These are phyloP conservation scores for Quercus mongolica DNA, from an alignment of 306 rosid species.

Conservation along the genomic window DNA sequence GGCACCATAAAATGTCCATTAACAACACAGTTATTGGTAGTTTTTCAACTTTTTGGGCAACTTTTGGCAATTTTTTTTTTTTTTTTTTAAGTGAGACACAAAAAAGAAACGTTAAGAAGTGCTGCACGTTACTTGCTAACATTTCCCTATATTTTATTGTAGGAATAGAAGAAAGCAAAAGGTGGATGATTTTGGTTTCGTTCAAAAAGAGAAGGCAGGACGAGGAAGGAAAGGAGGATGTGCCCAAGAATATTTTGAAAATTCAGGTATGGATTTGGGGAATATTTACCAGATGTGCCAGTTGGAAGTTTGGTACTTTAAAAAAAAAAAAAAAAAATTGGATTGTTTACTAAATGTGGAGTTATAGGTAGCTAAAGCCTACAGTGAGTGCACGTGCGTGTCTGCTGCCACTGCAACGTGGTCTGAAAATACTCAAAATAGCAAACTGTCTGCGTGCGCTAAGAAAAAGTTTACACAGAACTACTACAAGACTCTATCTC, in stretches of 20 bases:
- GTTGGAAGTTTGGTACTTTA: background rate
- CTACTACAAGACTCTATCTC: no score
- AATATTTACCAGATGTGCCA: conserved; percentile 14
- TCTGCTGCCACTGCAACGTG: conserved; percentile 16
- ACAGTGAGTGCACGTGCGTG: conserved; percentile 32
- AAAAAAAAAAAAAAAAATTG: no score
- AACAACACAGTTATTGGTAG: rapidly evolving
- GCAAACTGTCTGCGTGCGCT: no score
- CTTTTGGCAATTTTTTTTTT: no score
- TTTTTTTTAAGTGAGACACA: no score
- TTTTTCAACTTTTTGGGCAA: rapidly evolving
- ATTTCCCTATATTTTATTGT: no score
- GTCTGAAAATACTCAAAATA: background rate
- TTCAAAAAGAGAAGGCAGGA: no score
- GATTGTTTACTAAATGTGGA: background rate
- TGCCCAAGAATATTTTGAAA: background rate
- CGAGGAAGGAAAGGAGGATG: background rate
- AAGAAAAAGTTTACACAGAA: no score
- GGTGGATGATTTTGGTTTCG: background rate
- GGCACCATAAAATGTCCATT: rapidly evolving
- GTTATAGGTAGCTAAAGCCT: background rate
- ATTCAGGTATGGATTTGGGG: conserved; percentile 2
- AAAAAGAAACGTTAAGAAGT: no score
- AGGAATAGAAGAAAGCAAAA: background rate
- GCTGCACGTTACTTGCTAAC: no score